phyloP scores from a whole-genome alignment of 176 grass and related monocot species.

The Zoysia japonica region DNA sequence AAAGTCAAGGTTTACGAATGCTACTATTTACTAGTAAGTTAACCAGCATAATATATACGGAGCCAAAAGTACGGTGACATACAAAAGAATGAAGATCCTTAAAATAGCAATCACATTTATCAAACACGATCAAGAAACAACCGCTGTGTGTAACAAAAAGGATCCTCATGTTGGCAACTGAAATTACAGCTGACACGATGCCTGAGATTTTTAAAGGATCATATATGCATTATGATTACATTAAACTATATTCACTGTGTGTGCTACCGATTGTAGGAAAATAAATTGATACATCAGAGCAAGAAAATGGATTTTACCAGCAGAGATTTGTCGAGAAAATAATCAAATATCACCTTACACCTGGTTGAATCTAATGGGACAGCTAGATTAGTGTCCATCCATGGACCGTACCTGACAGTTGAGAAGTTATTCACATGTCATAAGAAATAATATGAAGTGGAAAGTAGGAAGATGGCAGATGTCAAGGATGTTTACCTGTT shows the following conservation, averaged over 20 bases:
- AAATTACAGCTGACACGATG: neutral
- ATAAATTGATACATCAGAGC: neutral
- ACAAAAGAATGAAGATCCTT: neutral
- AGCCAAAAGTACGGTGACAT: neutral
- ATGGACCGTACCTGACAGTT: slow-evolving; percentile 81
- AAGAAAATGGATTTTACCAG: slow-evolving; percentile 46
- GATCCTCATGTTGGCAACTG: slow-evolving; percentile 7
- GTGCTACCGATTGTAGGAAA: slow-evolving; percentile 2
- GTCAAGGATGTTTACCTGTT: slow-evolving; percentile 62
- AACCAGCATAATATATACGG: neutral
- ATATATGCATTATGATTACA: neutral
- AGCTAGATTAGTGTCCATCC: slow-evolving; percentile 98
- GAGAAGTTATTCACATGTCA: slow-evolving; percentile 1
- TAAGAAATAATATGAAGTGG: neutral
- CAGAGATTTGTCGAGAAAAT: slow-evolving; percentile 75
- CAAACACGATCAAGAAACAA: slow-evolving; percentile 11
- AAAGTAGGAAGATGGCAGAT: neutral
- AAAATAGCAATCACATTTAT: neutral
- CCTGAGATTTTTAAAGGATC: neutral
- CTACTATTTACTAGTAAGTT: slow-evolving; percentile 6
- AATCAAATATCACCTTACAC: slow-evolving; percentile 96
- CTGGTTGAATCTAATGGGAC: slow-evolving; percentile 66
- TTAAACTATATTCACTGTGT: neutral
- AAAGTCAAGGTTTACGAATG: neutral
- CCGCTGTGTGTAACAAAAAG: neutral